phyloP scores from a whole-genome alignment of 2,329 filamentous ascomycete genomes.

The Periconia macrospinosa region DNA sequence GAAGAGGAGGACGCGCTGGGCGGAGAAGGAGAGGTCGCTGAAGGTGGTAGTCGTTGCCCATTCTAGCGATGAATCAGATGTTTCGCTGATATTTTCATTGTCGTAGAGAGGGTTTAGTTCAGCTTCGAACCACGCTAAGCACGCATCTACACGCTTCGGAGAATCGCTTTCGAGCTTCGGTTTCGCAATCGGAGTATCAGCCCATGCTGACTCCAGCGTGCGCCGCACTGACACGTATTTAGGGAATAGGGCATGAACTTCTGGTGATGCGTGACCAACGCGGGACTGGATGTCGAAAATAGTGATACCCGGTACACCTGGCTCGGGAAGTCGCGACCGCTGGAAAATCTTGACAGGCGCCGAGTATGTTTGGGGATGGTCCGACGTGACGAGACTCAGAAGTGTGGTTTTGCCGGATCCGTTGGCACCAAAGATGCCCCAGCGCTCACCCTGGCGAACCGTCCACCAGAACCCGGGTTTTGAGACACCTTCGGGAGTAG shows the following conservation, averaged over 20 bases:
- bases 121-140: slow-evolving; percentile 73
- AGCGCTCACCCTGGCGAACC: slow-evolving; percentile 79
- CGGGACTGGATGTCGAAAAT: slow-evolving; percentile 90
- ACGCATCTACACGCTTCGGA: slow-evolving; percentile 65
- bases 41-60: slow-evolving; percentile 74
- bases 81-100: neutral
- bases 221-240: slow-evolving; percentile 71
- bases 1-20: slow-evolving; percentile 84
- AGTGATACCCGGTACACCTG: slow-evolving; percentile 72
- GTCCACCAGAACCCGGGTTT: slow-evolving; percentile 77
- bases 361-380: slow-evolving; percentile 93
- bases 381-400: slow-evolving; percentile 87
- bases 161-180: slow-evolving; percentile 65
- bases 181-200: slow-evolving; percentile 77
- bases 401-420: slow-evolving; percentile 96
- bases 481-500: slow-evolving; percentile 49
- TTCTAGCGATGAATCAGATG: slow-evolving; percentile 29
- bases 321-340: slow-evolving; percentile 73
- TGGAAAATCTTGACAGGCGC: slow-evolving; percentile 87
- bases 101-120: slow-evolving; percentile 66
- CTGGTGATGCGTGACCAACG: slow-evolving; percentile 90
- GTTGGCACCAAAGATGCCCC: slow-evolving; percentile 92
- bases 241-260: slow-evolving; percentile 92
- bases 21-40: slow-evolving; percentile 74
- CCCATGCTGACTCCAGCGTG: slow-evolving; percentile 83